A percentile compares a stretch with the other conserved stretches of the same genome.
phyloP scores from a whole-genome alignment of 768 basidiomycete species.

The Phylloporus scabripes region DNA sequence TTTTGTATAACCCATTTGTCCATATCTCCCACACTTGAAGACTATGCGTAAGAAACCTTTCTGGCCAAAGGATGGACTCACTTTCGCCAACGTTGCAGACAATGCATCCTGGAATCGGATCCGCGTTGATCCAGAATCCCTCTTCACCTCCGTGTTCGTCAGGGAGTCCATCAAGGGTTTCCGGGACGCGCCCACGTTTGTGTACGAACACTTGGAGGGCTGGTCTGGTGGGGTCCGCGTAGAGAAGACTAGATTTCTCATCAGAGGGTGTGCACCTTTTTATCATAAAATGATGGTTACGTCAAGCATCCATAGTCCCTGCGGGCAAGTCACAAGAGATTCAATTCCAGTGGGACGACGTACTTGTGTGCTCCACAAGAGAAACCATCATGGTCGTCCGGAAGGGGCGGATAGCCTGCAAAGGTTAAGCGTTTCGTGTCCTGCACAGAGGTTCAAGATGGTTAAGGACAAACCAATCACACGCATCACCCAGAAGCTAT shows the following conservation, averaged over 20 bases:
- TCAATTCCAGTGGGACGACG: neutral
- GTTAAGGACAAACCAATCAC: conserved; percentile 52
- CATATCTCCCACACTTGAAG: conserved; percentile 84
- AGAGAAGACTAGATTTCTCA: conserved; percentile 61
- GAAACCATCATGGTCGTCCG: conserved; percentile 70
- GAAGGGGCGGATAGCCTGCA: conserved; percentile 82
- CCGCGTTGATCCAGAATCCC: conserved; percentile 77
- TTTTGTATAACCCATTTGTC: conserved; percentile 81
- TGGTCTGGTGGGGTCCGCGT: conserved; percentile 71
- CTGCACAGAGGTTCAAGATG: neutral
- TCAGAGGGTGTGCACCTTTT: conserved; percentile 4
- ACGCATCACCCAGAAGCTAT: conserved; percentile 89
- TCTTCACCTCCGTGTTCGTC: conserved; percentile 50
- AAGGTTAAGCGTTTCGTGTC: neutral
- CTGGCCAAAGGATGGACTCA: conserved; percentile 31
- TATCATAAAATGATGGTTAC: conserved; percentile 34
- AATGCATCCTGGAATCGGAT: conserved; percentile 76
- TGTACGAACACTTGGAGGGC: conserved; percentile 79
- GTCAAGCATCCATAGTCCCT: conserved; percentile 92
- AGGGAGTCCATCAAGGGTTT: conserved; percentile 35
- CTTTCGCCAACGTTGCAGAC: conserved; percentile 94
- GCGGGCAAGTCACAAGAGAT: conserved; percentile 11
- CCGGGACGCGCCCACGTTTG: conserved; percentile 32
- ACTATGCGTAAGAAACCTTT: conserved; percentile 1
- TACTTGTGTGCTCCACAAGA: conserved; percentile 92